Conservation (phyloP, 2,329 filamentous ascomycete genomes). For the Claviceps digitariae region DNA sequence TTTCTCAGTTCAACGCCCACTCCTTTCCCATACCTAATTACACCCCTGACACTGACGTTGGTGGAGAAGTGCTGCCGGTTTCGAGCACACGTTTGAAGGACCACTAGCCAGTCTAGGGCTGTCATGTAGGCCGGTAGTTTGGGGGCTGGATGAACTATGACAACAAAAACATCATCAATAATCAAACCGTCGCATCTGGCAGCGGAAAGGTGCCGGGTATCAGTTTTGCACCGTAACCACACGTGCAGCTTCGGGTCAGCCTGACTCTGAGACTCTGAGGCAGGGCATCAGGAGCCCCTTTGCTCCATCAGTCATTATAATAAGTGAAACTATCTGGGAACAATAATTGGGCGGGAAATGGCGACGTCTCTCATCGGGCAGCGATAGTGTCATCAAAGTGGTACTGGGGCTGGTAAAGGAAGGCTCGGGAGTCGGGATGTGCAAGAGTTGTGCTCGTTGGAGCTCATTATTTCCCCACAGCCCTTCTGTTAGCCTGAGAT, state of each 20-base stretch:
- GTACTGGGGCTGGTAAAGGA: not conserved
- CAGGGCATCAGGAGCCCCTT: not conserved
- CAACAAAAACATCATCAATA: constrained; percentile 1
- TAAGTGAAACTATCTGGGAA: not conserved
- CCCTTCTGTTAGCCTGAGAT: not conserved
- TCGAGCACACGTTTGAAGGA: not conserved
- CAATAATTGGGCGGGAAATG: not conserved
- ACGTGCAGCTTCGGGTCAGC: not conserved
- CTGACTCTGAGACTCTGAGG: not conserved
- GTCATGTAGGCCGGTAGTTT: not conserved
- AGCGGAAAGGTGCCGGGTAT: not conserved
- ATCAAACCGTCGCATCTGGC: constrained; percentile 5
- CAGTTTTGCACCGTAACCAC: not conserved
- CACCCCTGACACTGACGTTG: constrained; percentile 3
- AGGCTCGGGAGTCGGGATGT: not conserved
- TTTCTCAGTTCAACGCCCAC: constrained; percentile 4
- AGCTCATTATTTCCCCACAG: constrained; percentile 2
- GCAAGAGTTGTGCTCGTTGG: constrained; percentile 2
- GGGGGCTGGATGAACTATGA: constrained; percentile 2
- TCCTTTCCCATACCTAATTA: not conserved
- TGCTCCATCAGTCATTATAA: not conserved
- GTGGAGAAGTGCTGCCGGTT: constrained; percentile 4
- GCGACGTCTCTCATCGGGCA: not conserved
- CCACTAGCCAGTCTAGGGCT: constrained; percentile 3
- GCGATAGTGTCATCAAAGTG: not conserved